phyloP scores from a whole-genome alignment of 768 basidiomycete species.

The Mycena polygramma region DNA sequence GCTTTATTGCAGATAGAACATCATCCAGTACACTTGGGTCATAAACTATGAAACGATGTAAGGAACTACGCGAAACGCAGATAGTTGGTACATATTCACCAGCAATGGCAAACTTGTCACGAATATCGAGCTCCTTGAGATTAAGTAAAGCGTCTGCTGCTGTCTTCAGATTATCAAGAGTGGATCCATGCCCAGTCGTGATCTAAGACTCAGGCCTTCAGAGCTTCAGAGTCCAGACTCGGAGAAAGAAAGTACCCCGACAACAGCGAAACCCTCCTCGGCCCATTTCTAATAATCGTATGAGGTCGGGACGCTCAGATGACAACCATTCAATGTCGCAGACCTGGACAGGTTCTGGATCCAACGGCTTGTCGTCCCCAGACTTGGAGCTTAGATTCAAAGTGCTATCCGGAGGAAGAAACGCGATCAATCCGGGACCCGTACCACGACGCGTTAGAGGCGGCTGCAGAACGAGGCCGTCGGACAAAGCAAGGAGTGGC shows the following conservation, averaged over 20 bases:
- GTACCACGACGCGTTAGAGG: constrained; percentile 63
- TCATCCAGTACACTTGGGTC: constrained; percentile 45
- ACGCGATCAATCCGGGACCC: constrained; percentile 61
- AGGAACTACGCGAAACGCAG: neutral
- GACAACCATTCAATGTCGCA: neutral
- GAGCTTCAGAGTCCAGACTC: neutral
- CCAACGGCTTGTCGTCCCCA: constrained; percentile 49
- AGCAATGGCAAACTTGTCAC: constrained; percentile 59
- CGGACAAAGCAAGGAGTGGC: constrained; percentile 47
- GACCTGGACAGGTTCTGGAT: constrained; percentile 59
- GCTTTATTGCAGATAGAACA: constrained; percentile 44
- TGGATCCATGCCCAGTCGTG: constrained; percentile 33
- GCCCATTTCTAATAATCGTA: constrained; percentile 57
- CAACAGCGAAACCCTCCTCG: constrained; percentile 66
- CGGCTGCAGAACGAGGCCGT: constrained; percentile 56
- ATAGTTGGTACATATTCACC: constrained; percentile 49
- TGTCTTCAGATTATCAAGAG: constrained; percentile 47
- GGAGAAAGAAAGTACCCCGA: constrained; percentile 44
- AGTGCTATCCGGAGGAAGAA: constrained; percentile 50
- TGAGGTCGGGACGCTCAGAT: neutral
- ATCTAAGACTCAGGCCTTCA: constrained; percentile 23
- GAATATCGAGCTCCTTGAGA: constrained; percentile 54
- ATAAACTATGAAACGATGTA: constrained; percentile 45
- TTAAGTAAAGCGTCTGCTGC: constrained; percentile 52
- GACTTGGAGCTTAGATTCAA: constrained; percentile 42